Evolutionary conservation across 2,329 filamentous ascomycete species (phyloP), one percentile per base, ranked within the genome.

Genomic region (Endocalyx cinctus): DNA sequence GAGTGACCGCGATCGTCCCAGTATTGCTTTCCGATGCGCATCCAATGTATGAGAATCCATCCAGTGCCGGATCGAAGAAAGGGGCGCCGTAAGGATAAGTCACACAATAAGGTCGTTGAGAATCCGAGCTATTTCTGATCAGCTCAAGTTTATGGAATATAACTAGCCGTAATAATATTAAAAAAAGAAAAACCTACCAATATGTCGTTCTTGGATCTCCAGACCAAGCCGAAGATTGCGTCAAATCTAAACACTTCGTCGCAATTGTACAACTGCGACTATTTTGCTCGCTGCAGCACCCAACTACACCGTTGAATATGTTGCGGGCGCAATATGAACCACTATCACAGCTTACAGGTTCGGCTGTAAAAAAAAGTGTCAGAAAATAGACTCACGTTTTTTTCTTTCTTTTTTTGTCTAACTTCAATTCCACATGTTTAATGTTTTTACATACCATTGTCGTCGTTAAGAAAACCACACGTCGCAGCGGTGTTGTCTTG

Each of bases 231-330:
- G 29, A 12, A 15, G 41, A 38, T 25, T 12, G 31, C 10, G 31
- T 44, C 8, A 47, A 46, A 15, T 53, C 51, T 10, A 57, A 25
- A 27, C 54, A 57, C n/a, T 44, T 33, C 10, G 52, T 56, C 16
- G 52, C 44, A 17, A 57, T 35, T 29, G 27, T 45, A 34, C 54
- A 57, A 30, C 39, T 29, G 17, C 34, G 41, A 20, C 37, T 39
- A 25, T 50, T 46, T 10, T 27, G 17, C 19, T 36, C 43, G 5
- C 33, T 48, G 34, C 54, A 57, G 31, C 54, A 57, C 26, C 54
- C 54, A 16, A 54, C 52, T 7, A 43, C 45, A 17, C 28, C 27
- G 23, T 32, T 30, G 12, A 10, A 20, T 10, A 27, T 14, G 18
- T 50, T 37, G 13, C 50, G 35, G 17, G 35, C 38, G 25, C 54